Evolutionary conservation across 2,329 filamentous ascomycete species (phyloP), one percentile per base, ranked within the genome.

Genomic region (Gremmenia infestans): DNA sequence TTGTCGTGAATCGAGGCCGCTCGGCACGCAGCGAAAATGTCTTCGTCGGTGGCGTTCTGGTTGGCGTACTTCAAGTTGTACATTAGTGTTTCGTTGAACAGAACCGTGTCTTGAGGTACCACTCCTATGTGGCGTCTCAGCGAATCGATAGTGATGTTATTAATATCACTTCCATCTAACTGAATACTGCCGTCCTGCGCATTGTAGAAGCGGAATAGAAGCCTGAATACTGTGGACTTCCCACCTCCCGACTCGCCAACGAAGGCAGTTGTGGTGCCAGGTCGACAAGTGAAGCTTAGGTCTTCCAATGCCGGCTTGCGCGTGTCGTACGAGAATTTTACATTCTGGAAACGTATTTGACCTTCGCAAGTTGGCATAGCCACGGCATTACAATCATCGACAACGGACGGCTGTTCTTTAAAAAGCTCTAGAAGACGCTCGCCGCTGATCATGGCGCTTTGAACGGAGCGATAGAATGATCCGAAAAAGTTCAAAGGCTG

Each of bases 171-270:
- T 7, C 88, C 91, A 68, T 97, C 94, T 53, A 99, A 78, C 67
- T 87, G 82, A 55, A 97, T 96, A 67, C 79, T 84, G 37, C 94
- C 94, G 51, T 84, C 81, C 52, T 86, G 79, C 53, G 87, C 83
- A 69, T 97, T 95, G 77, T 97, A 99, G 73, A 97, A 99, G 17
- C 94, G 88, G 78, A 96, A 97, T 70, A 99, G 85, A 49, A 97
- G 81, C 50, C 94, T 88, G 77, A 99, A 97, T 25, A 99, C 82
- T 0, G 94, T 99, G 2, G 93, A 97, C 72, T 99, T 99, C 63
- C 94, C 94, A 57, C 94, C 94, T 47, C 94, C 94, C 35, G 93
- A 97, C 72, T 97, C 93, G 61, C 94, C 94, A 17, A 99, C 94
- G 61, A 99, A 86, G 0, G 94, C 94, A 5, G 93, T 99, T 0